Base-by-base conservation (phyloP, 1,284 basidiomycete genomes). In the Ganoderma multipileum region DNA sequence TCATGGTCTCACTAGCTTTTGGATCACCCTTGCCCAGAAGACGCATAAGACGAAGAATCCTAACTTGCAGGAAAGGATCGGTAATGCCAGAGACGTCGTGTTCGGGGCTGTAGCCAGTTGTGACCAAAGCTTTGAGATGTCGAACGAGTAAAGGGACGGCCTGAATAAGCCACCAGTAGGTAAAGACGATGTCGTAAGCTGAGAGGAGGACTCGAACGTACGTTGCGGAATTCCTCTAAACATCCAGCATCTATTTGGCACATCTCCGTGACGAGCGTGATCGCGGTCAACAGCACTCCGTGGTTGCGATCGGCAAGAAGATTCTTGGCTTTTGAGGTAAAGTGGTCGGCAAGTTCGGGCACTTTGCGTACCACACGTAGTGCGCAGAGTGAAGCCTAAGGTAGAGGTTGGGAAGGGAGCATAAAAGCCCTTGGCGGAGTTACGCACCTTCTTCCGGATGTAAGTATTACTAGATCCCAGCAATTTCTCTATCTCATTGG, bases 61-160 rank as follows among this genome's bases (percentile, higher is more conserved):
- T 99, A 77, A 97, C 93, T 82, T 99, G 97, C 18, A 99, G 85
- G 87, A 99, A 99, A 2, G 98, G 98, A 80, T 99, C 98, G 30
- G 97, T 99, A 80, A 99, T 97, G 38, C 98, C 98, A 36, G 95
- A 95, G n/a, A 99, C 98, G 76, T 99, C 98, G 78, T 99, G 98
- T 80, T 99, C 98, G 28, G 98, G 97, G 74, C 96, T 98, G 81
- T 99, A 99, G 23, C 97, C 97, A 1, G 97, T 98, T 0, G 97
- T 97, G 61, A 96, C 95, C 59, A 99, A 85, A 3, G 95, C 94
- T 80, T 99, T 99, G 74, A 99, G 87, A 78, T 98, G 96, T 72
- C 96, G 93, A 60, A 99, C 97, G 23, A 99, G 91, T 11, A 97
- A 83, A 2, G 96, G 95, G 3, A 98, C 97, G 61, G 95, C 95